Evolutionary conservation across 441 rosid genomes (phyloP).

Genomic region (Corymbia calophylla): DNA sequence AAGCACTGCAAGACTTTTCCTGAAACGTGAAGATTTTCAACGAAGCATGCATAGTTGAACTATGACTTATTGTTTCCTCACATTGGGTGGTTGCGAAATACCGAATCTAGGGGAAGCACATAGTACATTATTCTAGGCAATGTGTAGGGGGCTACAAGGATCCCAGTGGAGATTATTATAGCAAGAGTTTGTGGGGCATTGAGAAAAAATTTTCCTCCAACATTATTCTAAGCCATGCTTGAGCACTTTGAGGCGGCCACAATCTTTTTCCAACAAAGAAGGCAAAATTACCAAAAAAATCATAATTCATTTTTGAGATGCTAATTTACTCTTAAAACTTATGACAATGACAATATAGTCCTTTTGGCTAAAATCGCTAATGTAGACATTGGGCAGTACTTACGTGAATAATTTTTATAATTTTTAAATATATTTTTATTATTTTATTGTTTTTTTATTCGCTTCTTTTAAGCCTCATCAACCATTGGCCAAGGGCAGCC

Average conservation of each 20-base stretch:
- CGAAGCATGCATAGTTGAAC: neutral
- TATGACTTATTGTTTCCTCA: neutral
- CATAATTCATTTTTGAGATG: neutral
- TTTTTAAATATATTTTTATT: neutral
- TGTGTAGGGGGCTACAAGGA: neutral
- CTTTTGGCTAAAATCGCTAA: fast-evolving
- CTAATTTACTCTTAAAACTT: neutral
- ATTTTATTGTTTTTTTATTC: neutral
- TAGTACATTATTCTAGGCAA: neutral
- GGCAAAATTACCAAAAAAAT: neutral
- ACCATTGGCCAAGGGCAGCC: neutral
- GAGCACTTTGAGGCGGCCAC: neutral
- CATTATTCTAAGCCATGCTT: neutral
- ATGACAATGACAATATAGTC: neutral
- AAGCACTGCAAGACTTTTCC: neutral
- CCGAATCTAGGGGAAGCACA: neutral
- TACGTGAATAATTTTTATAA: neutral
- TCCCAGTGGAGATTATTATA: neutral
- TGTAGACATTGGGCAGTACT: fast-evolving
- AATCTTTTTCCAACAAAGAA: neutral
- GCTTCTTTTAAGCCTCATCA: neutral
- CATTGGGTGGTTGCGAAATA: neutral
- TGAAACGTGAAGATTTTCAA: neutral
- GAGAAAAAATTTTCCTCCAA: neutral
- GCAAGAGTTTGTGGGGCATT: neutral